Base-by-base conservation (phyloP, 2,329 filamentous ascomycete species). In the Pestalotiopsis sp. region DNA sequence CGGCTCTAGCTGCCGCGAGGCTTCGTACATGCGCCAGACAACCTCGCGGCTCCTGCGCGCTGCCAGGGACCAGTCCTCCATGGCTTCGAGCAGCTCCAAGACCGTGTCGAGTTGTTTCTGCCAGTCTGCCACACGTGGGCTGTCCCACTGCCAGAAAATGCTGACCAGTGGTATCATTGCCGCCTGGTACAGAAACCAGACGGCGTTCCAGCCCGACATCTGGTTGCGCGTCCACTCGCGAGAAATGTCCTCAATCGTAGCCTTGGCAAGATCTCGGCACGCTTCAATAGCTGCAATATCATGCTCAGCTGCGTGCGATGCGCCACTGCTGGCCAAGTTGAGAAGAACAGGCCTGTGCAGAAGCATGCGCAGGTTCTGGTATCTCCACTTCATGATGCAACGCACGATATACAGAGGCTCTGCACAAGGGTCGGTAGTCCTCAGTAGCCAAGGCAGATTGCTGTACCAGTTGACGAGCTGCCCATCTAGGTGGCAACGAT, bases 181-280 rank as follows among this genome's bases (percentile, higher is more conserved):
- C 0, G 92, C 92, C 78, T 95, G 92, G 80, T 93, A 95, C 69
- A 93, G 86, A 79, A 94, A 91, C 92, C 92, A 94, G 2, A 93
- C 92, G 0, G 91, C 92, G 76, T 93, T 93, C 92, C 92, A 95
- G 9, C 92, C 92, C 0, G 89, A 89, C 81, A 95, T 92, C 75
- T 94, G 89, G 76, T 93, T 92, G 60, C 89, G 87, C 60, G 88
- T 87, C 81, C 91, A 93, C 71, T 92, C 91, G 25, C 85, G 83
- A 12, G 89, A 86, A 70, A 95, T 93, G 69, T 94, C 91, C 68
- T 90, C 87, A 71, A 95, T 93, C 0, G 91, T 91, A 71, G 90
- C 86, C 70, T 88, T 88, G 9, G 92, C 92, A 1, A 94, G 85
- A 65, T 89, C 86, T 20, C 91, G 87, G 77, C 92, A 94, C 38